These are phyloP conservation scores for Rhizophagus clarus DNA, from an alignment of 192 early-diverging fungal genomes.

Conservation along the genomic window DNA sequence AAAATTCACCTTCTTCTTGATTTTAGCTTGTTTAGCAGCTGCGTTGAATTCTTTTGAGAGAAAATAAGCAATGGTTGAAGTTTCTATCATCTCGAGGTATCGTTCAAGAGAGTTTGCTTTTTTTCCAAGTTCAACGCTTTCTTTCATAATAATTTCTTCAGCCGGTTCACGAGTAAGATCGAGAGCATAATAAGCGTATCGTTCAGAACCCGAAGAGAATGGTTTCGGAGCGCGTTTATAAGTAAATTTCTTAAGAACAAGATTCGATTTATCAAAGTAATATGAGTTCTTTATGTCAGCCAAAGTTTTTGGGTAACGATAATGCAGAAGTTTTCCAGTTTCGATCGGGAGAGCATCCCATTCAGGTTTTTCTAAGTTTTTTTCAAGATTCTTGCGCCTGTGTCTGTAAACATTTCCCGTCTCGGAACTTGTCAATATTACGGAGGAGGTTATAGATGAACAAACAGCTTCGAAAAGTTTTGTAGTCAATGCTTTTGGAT, in stretches of 20 bases:
- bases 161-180: not conserved
- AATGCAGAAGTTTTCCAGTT: too few relatives aligned
- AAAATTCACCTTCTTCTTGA: conserved; percentile 7
- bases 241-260: too few relatives aligned
- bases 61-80: not conserved
- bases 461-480: conserved; percentile 13
- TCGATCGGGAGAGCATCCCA: too few relatives aligned
- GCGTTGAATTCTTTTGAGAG: conserved; percentile 11
- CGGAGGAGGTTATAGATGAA: conserved; percentile 2
- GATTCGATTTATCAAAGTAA: too few relatives aligned
- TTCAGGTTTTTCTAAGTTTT: too few relatives aligned
- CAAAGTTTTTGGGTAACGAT: too few relatives aligned
- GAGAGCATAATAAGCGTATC: not conserved
- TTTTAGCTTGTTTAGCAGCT: not conserved
- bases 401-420: too few relatives aligned
- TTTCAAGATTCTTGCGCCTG: too few relatives aligned
- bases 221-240: too few relatives aligned
- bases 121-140: not conserved
- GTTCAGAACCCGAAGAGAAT: too few relatives aligned
- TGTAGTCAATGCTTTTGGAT: not conserved
- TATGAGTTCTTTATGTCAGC: too few relatives aligned
- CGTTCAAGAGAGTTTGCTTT: conserved; percentile 3
- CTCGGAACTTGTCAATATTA: not conserved
- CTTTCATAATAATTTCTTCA: conserved; percentile 7
- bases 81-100: conserved; percentile 22